Conservation (phyloP, 2,329 filamentous ascomycete species). For the Thyridium curvatum region DNA sequence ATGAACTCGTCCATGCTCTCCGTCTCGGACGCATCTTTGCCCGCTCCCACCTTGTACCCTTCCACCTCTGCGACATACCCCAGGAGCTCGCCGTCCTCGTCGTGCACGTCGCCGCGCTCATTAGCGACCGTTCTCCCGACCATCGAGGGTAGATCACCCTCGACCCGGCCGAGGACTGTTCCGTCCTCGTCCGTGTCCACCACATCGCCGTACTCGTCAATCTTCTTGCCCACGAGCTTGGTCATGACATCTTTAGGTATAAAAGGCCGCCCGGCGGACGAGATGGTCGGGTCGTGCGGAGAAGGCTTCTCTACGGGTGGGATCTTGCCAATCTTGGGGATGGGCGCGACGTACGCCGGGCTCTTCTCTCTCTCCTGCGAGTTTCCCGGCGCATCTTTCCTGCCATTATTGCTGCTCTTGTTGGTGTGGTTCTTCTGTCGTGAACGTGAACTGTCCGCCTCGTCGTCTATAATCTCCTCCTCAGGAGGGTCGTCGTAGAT, state of each 20-base stretch:
- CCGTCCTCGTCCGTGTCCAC: slow-evolving; percentile 39
- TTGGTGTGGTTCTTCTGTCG: background rate
- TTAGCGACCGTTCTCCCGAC: slow-evolving; percentile 40
- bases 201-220: slow-evolving; percentile 50
- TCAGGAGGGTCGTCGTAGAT: slow-evolving; percentile 3
- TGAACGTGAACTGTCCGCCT: background rate
- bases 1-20: slow-evolving; percentile 24
- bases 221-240: slow-evolving; percentile 36
- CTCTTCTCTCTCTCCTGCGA: slow-evolving; percentile 4
- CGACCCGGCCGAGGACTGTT: slow-evolving; percentile 43
- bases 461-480: slow-evolving; percentile 7
- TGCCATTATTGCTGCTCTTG: background rate
- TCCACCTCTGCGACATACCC: slow-evolving; percentile 36
- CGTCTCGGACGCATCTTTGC: slow-evolving; percentile 6
- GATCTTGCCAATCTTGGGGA: slow-evolving; percentile 24
- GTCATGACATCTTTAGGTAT: slow-evolving; percentile 17
- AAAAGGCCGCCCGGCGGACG: slow-evolving; percentile 17
- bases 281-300: slow-evolving; percentile 17
- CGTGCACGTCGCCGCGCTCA: slow-evolving; percentile 38
- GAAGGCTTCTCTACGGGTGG: slow-evolving; percentile 19
- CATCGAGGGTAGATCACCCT: slow-evolving; percentile 49
- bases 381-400: background rate
- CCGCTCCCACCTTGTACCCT: background rate
- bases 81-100: slow-evolving; percentile 32
- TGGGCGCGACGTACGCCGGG: slow-evolving; percentile 31